Conservation (phyloP, 2,329 filamentous ascomycete species). For the Aspergillus fructus region DNA sequence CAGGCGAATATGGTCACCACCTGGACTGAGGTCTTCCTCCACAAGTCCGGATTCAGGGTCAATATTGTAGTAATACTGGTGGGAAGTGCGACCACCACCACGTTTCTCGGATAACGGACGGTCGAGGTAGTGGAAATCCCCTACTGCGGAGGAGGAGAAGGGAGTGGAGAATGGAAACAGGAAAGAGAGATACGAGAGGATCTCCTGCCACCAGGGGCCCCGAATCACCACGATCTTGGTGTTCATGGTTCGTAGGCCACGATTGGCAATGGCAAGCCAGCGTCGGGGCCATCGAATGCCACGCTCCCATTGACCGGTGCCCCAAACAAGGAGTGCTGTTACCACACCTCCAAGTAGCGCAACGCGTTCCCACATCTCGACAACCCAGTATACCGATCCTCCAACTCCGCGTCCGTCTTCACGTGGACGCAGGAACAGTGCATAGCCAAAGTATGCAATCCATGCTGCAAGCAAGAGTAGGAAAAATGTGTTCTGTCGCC, state of each 20-base stretch:
- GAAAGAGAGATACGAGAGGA: constrained; percentile 70
- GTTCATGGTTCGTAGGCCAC: constrained; percentile 88
- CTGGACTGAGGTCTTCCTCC: constrained; percentile 86
- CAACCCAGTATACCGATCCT: constrained; percentile 92
- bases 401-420: constrained; percentile 91
- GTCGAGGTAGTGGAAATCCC: constrained; percentile 79
- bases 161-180: constrained; percentile 70
- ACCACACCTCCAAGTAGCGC: constrained; percentile 89
- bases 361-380: constrained; percentile 86
- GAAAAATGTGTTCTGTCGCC: constrained; percentile 92
- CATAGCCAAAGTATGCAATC: constrained; percentile 83
- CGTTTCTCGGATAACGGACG: constrained; percentile 46
- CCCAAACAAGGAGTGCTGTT: constrained; percentile 85
- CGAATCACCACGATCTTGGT: constrained; percentile 91
- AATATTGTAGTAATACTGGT: constrained; percentile 51
- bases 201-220: constrained; percentile 77
- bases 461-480: constrained; percentile 75
- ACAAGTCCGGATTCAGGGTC: constrained; percentile 63
- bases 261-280: constrained; percentile 86
- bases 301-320: constrained; percentile 92
- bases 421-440: constrained; percentile 89
- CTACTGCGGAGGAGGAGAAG: constrained; percentile 62
- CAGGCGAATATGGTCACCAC: constrained; percentile 89
- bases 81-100: constrained; percentile 34
- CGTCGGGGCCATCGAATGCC: constrained; percentile 90